Conservation (phyloP, 371 early-diverging fungal genomes). For the Parasitella parasitica region DNA sequence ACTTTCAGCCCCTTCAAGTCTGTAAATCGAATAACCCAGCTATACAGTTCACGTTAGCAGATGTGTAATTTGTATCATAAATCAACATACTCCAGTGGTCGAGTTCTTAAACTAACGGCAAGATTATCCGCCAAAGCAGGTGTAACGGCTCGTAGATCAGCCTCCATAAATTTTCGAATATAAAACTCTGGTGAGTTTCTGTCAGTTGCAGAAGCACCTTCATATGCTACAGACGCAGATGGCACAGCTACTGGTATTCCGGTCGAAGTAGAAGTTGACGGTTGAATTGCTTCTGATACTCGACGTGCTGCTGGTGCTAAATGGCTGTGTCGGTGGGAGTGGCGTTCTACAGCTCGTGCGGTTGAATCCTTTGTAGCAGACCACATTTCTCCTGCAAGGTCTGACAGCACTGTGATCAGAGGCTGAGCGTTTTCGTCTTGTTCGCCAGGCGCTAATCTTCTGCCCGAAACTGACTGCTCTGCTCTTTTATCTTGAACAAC, state of each 20-base stretch:
- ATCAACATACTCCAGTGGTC: conserved; percentile 41
- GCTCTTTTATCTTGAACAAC: conserved; percentile 43
- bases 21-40: conserved; percentile 61
- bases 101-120: conserved; percentile 47
- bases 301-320: conserved; percentile 14
- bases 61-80: neutral
- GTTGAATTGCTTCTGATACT: conserved; percentile 8
- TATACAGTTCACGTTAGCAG: neutral
- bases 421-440: conserved; percentile 29
- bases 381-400: conserved; percentile 50
- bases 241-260: neutral
- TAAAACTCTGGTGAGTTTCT: conserved; percentile 43
- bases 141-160: conserved; percentile 42
- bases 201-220: conserved; percentile 24
- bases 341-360: conserved; percentile 41
- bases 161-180: conserved; percentile 47
- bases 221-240: conserved; percentile 12
- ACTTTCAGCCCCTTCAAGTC: conserved; percentile 66
- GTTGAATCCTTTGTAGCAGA: conserved; percentile 39
- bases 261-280: conserved; percentile 1
- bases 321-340: conserved; percentile 20
- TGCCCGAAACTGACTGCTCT: conserved; percentile 29
- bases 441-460: conserved; percentile 3
- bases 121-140: conserved; percentile 38
- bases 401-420: conserved; percentile 39